phyloP scores from a whole-genome alignment of 257 asterid species.

The Osmanthus fragrans region DNA sequence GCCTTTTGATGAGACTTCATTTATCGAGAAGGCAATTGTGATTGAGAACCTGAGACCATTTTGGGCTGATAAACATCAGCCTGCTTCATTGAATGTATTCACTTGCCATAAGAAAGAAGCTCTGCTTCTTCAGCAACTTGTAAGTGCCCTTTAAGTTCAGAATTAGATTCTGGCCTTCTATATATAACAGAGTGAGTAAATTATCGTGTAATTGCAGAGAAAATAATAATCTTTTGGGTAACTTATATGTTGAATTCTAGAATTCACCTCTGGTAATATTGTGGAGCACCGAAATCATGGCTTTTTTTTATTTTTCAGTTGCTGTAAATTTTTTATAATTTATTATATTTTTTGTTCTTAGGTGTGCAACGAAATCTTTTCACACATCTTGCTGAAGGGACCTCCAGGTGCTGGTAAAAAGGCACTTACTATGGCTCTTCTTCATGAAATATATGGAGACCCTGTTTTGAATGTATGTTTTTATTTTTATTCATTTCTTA shows the following conservation, averaged over 20 bases:
- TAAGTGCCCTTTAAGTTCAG: conserved; percentile 28
- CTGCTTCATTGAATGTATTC: conserved; percentile 56
- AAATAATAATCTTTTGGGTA: background rate
- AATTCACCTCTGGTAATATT: too few species aligned
- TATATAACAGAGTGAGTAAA: background rate
- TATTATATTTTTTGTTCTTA: conserved; percentile 15
- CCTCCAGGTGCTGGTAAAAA: conserved; percentile 82
- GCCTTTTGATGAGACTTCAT: conserved; percentile 60
- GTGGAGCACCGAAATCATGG: too few species aligned
- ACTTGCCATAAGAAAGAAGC: conserved; percentile 82
- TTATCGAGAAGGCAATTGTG: conserved; percentile 67
- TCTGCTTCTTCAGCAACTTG: conserved; percentile 60
- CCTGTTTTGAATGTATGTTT: conserved; percentile 54
- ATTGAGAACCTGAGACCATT: conserved; percentile 69
- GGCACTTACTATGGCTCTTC: conserved; percentile 66
- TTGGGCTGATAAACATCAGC: conserved; percentile 86
- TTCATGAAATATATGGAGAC: conserved; percentile 70
- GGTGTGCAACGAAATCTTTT: conserved; percentile 54
- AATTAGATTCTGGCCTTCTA: too few species aligned
- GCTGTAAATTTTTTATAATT: background rate
- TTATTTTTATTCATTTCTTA: too few species aligned
- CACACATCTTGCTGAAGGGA: conserved; percentile 71
- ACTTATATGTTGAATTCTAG: too few species aligned
- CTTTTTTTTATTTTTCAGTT: background rate
- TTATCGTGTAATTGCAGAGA: background rate